A percentile compares a stretch with the other conserved stretches of the same genome.
phyloP scores from a whole-genome alignment of 176 grass and related monocot species.

The Lolium perenne region DNA sequence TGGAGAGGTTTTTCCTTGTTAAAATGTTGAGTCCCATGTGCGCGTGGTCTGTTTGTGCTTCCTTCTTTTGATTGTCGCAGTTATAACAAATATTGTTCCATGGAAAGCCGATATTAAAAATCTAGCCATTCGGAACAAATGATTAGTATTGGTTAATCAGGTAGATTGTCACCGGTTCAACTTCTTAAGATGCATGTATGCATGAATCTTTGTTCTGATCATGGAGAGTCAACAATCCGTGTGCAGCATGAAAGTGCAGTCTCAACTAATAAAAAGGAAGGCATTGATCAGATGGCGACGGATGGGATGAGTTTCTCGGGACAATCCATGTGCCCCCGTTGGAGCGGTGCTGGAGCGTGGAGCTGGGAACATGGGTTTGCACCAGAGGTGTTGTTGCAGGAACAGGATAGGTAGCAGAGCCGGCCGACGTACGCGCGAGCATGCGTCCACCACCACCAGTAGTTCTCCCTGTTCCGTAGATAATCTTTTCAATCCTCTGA shows the following conservation, averaged over 20 bases:
- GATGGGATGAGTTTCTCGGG: not conserved
- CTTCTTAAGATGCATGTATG: no score
- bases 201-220: not conserved
- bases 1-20: no score
- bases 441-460: not conserved
- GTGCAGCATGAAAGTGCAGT: slow-evolving; percentile 1
- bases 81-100: no score
- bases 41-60: no score
- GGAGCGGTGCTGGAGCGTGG: not conserved
- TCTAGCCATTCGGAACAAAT: no score
- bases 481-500: not conserved
- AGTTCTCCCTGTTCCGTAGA: not conserved
- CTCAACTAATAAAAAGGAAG: not conserved
- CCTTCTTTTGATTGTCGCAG: no score
- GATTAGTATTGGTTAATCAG: no score
- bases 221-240: not conserved
- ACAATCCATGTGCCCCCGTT: slow-evolving; percentile 28
- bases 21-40: no score
- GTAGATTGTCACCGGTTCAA: no score
- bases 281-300: not conserved
- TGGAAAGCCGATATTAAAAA: no score
- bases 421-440: not conserved
- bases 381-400: slow-evolving; percentile 18
- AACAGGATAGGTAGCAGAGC: slow-evolving; percentile 1
- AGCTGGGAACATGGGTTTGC: slow-evolving; percentile 21